phyloP scores from a whole-genome alignment of 768 basidiomycete species.

The Tremella fuciformis region DNA sequence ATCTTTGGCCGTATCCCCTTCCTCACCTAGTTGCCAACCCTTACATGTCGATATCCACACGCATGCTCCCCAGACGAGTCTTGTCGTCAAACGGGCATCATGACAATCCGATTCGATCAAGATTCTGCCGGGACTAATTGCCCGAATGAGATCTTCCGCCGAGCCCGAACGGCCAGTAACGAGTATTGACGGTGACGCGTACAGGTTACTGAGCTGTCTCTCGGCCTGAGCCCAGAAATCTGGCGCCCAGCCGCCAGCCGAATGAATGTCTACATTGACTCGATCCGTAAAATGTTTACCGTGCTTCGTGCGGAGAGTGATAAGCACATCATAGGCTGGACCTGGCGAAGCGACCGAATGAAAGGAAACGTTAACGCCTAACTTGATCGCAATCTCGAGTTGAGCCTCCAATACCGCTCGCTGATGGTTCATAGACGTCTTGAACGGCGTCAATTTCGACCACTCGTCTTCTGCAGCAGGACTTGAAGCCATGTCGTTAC shows the following conservation, averaged over 20 bases:
- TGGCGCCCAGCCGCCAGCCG: constrained; percentile 72
- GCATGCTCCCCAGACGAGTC: constrained; percentile 74
- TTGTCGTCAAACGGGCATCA: constrained; percentile 60
- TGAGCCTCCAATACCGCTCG: constrained; percentile 75
- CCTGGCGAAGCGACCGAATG: constrained; percentile 57
- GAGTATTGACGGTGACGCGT: constrained; percentile 79
- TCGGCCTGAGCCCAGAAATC: constrained; percentile 73
- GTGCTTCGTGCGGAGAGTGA: constrained; percentile 61
- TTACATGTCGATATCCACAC: constrained; percentile 68
- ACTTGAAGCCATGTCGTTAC: background rate
- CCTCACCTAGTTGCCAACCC: constrained; percentile 62
- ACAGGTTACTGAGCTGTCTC: constrained; percentile 71
- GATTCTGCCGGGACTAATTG: constrained; percentile 65
- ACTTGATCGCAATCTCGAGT: constrained; percentile 75
- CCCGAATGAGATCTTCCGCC: constrained; percentile 64
- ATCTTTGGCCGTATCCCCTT: constrained; percentile 4
- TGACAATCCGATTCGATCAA: constrained; percentile 85
- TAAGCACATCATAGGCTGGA: constrained; percentile 65
- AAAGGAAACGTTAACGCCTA: constrained; percentile 73
- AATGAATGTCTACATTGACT: constrained; percentile 85
- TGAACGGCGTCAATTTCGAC: constrained; percentile 75
- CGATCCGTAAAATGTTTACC: constrained; percentile 58
- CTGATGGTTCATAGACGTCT: constrained; percentile 77
- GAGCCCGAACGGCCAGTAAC: constrained; percentile 73
- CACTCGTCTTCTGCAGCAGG: constrained; percentile 53